Conservation (phyloP, 164 flowering plant genomes). For the Hamamelis virginiana region DNA sequence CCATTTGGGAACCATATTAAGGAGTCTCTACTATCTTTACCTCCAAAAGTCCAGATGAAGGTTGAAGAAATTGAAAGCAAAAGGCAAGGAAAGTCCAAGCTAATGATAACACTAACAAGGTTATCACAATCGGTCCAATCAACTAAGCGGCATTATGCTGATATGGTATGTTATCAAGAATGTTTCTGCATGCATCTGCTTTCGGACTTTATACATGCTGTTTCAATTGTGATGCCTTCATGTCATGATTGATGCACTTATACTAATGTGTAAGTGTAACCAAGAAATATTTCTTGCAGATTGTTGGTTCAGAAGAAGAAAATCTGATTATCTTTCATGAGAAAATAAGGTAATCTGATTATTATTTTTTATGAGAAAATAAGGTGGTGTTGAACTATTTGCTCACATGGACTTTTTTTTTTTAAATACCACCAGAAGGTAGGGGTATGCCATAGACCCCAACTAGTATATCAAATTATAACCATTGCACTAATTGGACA, state of each 20-base stretch:
- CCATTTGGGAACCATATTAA: constrained; percentile 98
- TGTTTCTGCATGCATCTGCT: neutral
- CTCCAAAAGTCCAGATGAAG: constrained; percentile 78
- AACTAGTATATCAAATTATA: neutral
- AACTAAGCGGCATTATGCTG: constrained; percentile 76
- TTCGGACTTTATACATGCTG: neutral
- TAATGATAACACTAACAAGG: constrained; percentile 66
- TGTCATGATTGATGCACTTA: constrained; percentile 1
- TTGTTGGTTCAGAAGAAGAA: constrained; percentile 83
- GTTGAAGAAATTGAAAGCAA: constrained; percentile 54
- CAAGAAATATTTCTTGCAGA: constrained; percentile 40
- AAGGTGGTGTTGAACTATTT: constrained; percentile 41
- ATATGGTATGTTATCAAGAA: constrained; percentile 59
- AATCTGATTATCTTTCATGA: constrained; percentile 78
- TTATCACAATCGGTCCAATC: constrained; percentile 50
- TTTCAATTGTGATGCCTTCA: too few relatives aligned
- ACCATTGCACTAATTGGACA: neutral
- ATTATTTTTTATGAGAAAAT: constrained; percentile 54
- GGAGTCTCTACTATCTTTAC: constrained; percentile 76
- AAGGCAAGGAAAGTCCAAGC: constrained; percentile 65
- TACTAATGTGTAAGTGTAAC: neutral
- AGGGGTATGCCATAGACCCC: neutral
- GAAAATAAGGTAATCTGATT: constrained; percentile 66
- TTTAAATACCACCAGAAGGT: too few relatives aligned
- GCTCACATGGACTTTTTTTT: neutral